Evolutionary conservation across 1,284 basidiomycete genomes (phyloP).

Genomic region (Cryptococcus depauperatus): DNA sequence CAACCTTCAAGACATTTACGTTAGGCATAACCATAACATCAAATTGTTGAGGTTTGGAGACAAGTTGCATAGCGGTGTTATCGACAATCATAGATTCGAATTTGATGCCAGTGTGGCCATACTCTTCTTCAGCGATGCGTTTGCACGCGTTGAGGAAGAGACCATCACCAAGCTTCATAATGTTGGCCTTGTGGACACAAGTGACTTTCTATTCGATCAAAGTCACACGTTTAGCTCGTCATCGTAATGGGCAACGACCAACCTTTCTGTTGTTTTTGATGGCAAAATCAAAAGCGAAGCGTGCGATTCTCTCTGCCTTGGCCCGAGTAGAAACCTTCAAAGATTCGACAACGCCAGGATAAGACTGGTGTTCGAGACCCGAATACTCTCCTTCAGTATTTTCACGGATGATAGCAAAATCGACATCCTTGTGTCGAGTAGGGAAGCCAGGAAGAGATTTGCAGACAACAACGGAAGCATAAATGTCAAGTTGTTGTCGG

Average conservation of each 20-base stretch:
- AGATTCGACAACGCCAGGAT: constrained; percentile 96
- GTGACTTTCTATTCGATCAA: constrained; percentile 74
- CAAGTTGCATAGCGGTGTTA: constrained; percentile 99
- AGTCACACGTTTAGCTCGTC: neutral
- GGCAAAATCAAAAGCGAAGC: constrained; percentile 99
- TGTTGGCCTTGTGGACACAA: constrained; percentile 99
- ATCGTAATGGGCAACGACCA: constrained; percentile 13
- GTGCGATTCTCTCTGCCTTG: constrained; percentile 93
- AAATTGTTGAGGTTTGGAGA: constrained; percentile 88
- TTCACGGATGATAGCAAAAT: constrained; percentile 99
- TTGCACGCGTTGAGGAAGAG: constrained; percentile 99
- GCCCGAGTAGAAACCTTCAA: constrained; percentile 94
- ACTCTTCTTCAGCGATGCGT: constrained; percentile 79
- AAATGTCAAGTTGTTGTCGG: constrained; percentile 98
- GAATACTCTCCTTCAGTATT: constrained; percentile 99
- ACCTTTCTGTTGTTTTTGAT: constrained; percentile 97
- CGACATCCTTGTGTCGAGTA: constrained; percentile 92
- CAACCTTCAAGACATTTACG: neutral
- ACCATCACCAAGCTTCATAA: constrained; percentile 99
- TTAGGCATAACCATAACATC: constrained; percentile 96
- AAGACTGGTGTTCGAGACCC: constrained; percentile 95
- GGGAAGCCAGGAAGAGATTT: constrained; percentile 96
- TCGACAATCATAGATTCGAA: constrained; percentile 99
- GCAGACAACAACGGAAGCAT: constrained; percentile 96
- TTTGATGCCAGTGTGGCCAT: constrained; percentile 84